Evolutionary conservation across 2,329 filamentous ascomycete genomes (phyloP).

Genomic region (Beauveria australis): DNA sequence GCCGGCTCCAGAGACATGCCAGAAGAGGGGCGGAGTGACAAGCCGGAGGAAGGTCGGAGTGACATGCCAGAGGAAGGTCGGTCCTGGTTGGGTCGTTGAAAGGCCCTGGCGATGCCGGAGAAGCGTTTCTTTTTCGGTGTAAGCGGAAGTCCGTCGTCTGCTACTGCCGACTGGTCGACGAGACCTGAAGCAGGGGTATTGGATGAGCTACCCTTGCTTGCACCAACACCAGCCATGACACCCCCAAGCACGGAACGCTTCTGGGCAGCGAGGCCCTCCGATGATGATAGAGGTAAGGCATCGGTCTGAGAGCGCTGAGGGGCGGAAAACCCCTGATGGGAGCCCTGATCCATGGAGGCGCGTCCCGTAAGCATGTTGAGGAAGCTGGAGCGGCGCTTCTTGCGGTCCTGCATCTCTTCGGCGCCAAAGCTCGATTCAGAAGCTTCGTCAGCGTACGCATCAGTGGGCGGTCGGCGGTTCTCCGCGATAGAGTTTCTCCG

Average conservation of each 20-base stretch:
- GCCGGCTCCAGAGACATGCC: not conserved
- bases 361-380: constrained; percentile 25
- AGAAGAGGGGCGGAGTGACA: not conserved
- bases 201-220: not conserved
- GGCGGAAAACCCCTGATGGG: not conserved
- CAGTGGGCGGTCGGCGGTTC: constrained; percentile 12
- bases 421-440: constrained; percentile 33
- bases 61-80: constrained; percentile 1
- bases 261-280: constrained; percentile 23
- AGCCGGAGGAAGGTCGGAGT: not conserved
- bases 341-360: constrained; percentile 16
- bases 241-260: constrained; percentile 32
- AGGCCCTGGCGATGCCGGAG: constrained; percentile 27
- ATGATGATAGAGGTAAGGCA: not conserved
- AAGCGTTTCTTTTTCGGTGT: constrained; percentile 35
- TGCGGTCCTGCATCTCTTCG: constrained; percentile 30
- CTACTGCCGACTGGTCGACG: not conserved
- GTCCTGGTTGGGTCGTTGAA: constrained; percentile 18
- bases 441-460: constrained; percentile 27
- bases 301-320: constrained; percentile 4
- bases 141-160: not conserved
- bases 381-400: constrained; percentile 31
- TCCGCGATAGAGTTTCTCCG: constrained; percentile 22
- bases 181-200: not conserved
- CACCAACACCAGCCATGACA: not conserved